These are phyloP conservation scores for Ganoderma leucocontextum DNA, from an alignment of 1,284 basidiomycete genomes.

Conservation along the genomic window DNA sequence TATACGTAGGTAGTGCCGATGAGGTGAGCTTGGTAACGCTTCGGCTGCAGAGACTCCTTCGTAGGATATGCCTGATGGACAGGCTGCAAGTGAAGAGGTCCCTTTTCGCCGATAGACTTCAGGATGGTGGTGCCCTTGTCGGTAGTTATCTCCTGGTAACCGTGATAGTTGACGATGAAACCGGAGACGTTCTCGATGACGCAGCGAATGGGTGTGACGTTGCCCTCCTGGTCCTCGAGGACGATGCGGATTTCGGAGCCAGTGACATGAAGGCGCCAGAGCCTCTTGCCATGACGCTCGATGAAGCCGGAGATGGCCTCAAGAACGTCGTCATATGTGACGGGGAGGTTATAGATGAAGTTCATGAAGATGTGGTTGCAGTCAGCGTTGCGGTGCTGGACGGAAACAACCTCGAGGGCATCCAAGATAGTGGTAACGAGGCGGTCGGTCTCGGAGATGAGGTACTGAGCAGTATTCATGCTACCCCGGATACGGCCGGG, in stretches of 20 bases:
- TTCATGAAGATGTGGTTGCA: slow-evolving; percentile 98
- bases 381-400: slow-evolving; percentile 88
- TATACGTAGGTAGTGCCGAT: slow-evolving; percentile 99
- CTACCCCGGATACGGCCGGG: slow-evolving; percentile 92
- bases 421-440: slow-evolving; percentile 95
- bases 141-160: slow-evolving; percentile 98
- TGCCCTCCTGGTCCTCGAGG: slow-evolving; percentile 93
- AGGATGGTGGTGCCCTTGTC: slow-evolving; percentile 95
- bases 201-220: slow-evolving; percentile 94
- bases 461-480: slow-evolving; percentile 95
- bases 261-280: slow-evolving; percentile 98
- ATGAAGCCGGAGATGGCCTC: slow-evolving; percentile 97
- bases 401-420: slow-evolving; percentile 91
- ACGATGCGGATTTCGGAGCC: slow-evolving; percentile 97
- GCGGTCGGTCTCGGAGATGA: slow-evolving; percentile 97
- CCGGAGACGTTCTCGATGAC: slow-evolving; percentile 99
- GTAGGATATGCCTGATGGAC: slow-evolving; percentile 94
- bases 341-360: slow-evolving; percentile 96
- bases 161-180: slow-evolving; percentile 98
- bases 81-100: slow-evolving; percentile 92
- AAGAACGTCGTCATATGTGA: slow-evolving; percentile 96
- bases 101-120: slow-evolving; percentile 95
- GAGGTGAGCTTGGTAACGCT: slow-evolving; percentile 99
- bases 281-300: slow-evolving; percentile 95
- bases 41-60: slow-evolving; percentile 98